Percentiles rank a stretch among this genome's conserved stretches.
phyloP scores from a whole-genome alignment of 1,284 basidiomycete genomes.

The Mycena sp. region DNA sequence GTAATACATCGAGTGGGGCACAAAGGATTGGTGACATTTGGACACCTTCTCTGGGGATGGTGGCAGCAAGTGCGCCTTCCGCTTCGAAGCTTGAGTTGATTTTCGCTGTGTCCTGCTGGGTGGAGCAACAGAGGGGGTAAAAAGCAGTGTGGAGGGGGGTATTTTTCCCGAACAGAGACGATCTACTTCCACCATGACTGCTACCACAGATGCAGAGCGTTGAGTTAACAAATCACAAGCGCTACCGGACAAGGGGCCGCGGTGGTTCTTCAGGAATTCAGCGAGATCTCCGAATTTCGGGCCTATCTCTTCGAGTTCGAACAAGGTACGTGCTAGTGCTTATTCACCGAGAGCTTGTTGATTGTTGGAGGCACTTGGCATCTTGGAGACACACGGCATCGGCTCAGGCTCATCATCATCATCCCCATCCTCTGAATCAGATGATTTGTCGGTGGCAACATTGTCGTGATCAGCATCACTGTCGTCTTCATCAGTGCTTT shows the following conservation, averaged over 20 bases:
- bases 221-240: neutral
- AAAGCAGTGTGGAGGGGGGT: neutral
- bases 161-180: neutral
- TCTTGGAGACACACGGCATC: neutral
- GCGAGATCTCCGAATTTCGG: neutral
- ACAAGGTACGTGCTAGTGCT: neutral
- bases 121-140: neutral
- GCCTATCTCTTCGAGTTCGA: neutral
- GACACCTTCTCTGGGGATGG: neutral
- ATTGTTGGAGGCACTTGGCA: neutral
- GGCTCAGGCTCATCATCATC: neutral
- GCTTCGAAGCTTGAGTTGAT: neutral
- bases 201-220: neutral
- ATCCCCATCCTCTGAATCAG: neutral
- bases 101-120: neutral
- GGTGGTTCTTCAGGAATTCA: neutral
- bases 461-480: neutral
- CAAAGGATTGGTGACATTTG: neutral
- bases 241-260: neutral
- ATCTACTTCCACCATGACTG: no score
- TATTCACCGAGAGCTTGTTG: neutral
- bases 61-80: neutral
- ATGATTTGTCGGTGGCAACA: neutral
- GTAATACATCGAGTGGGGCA: no score
- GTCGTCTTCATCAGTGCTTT: neutral